Evolutionary conservation across 2,329 filamentous ascomycete species (phyloP).

Genomic region (Corniculantispora saksenae): DNA sequence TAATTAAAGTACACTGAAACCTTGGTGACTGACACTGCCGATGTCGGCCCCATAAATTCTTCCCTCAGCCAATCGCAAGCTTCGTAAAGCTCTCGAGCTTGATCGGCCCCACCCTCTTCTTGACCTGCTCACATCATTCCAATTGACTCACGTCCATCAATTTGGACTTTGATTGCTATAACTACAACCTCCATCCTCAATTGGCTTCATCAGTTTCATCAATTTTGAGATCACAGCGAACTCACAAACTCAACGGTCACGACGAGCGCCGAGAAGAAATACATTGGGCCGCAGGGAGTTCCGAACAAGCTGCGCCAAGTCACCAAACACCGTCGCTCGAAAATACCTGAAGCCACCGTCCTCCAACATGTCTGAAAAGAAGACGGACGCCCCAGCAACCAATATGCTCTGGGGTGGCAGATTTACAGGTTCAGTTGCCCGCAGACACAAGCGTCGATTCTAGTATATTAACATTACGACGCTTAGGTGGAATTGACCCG

Average conservation of each 20-base stretch:
- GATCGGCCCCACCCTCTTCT: slow-evolving; percentile 21
- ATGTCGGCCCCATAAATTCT: neutral
- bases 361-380: slow-evolving; percentile 27
- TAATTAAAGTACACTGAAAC: neutral
- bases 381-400: slow-evolving; percentile 31
- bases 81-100: slow-evolving; percentile 23
- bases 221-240: slow-evolving; percentile 22
- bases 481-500: slow-evolving; percentile 73
- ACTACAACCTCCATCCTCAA: slow-evolving; percentile 20
- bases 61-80: slow-evolving; percentile 12
- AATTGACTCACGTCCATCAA: slow-evolving; percentile 25
- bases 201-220: slow-evolving; percentile 24
- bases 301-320: too few species aligned
- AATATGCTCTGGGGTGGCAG: slow-evolving; percentile 48
- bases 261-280: slow-evolving; percentile 7
- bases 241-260: slow-evolving; percentile 14
- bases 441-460: slow-evolving; percentile 27
- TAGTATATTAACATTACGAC: slow-evolving; percentile 31
- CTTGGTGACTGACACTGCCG: neutral
- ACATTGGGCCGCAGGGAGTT: too few species aligned
- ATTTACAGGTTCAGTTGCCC: slow-evolving; percentile 46
- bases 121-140: slow-evolving; percentile 18
- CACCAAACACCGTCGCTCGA: too few species aligned
- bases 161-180: slow-evolving; percentile 23
- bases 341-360: too few species aligned